Conservation (phyloP, 2,329 filamentous ascomycete species). For the Davidsoniella australis region DNA sequence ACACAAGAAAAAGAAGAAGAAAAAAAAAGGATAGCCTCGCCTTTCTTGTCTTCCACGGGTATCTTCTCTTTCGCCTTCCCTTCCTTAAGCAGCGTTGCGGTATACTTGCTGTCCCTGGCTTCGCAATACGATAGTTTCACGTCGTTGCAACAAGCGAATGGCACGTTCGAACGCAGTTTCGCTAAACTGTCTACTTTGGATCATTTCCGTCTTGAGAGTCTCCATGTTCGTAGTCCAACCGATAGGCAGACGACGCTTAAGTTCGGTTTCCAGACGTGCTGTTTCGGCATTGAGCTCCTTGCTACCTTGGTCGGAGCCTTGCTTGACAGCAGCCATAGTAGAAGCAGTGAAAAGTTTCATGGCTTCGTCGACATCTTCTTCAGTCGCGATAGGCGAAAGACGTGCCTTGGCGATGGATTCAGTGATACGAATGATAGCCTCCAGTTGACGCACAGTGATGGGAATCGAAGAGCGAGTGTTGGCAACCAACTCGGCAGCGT, state of each 20-base stretch:
- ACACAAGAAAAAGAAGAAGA: neutral
- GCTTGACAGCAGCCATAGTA: slow-evolving; percentile 94
- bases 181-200: slow-evolving; percentile 76
- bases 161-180: slow-evolving; percentile 76
- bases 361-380: slow-evolving; percentile 88
- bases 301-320: slow-evolving; percentile 67
- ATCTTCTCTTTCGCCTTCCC: neutral
- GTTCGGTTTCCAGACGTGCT: slow-evolving; percentile 69
- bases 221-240: slow-evolving; percentile 89
- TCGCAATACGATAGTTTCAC: slow-evolving; percentile 71
- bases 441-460: slow-evolving; percentile 91
- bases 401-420: slow-evolving; percentile 88
- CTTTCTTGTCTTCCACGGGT: neutral
- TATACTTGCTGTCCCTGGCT: slow-evolving; percentile 63
- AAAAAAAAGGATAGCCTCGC: no score
- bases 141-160: slow-evolving; percentile 67
- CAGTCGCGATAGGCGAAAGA: slow-evolving; percentile 70
- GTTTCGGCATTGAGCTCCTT: slow-evolving; percentile 86
- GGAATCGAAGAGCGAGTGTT: slow-evolving; percentile 87
- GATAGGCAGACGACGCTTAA: slow-evolving; percentile 74
- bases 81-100: slow-evolving; percentile 44
- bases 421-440: slow-evolving; percentile 92
- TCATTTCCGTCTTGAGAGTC: slow-evolving; percentile 75
- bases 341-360: slow-evolving; percentile 91
- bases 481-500: slow-evolving; percentile 74